A percentile compares a stretch with the other conserved stretches of the same genome.
These are phyloP conservation scores for Chionographis japonica DNA, from an alignment of 106 monocot genomes.

Conservation along the genomic window DNA sequence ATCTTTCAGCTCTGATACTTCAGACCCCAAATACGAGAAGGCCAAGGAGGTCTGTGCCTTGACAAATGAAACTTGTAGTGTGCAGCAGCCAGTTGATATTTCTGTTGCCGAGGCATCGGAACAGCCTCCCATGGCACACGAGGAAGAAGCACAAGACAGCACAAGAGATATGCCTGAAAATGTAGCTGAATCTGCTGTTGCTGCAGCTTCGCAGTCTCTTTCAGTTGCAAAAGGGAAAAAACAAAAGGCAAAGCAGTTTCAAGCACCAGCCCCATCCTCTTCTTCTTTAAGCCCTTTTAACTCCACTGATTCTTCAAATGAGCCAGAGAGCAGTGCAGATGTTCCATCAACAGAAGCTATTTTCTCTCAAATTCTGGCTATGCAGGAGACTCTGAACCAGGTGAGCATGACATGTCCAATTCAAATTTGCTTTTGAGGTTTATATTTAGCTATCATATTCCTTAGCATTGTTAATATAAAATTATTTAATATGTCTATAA, in stretches of 20 bases:
- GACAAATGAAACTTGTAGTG: constrained; percentile 16
- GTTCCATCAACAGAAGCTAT: constrained; percentile 31
- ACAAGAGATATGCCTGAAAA: constrained; percentile 42
- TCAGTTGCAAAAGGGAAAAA: constrained; percentile 43
- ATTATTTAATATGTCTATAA: too few relatives aligned
- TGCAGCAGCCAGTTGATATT: constrained; percentile 29
- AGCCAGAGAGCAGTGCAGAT: constrained; percentile 25
- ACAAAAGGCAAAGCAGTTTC: constrained; percentile 39
- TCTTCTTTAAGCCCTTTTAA: constrained; percentile 42
- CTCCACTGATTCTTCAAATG: constrained; percentile 55
- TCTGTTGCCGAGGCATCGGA: constrained; percentile 19
- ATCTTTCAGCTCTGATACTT: constrained; percentile 2
- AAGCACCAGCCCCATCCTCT: constrained; percentile 28
- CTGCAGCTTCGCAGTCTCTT: constrained; percentile 14
- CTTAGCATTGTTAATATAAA: too few relatives aligned
- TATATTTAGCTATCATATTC: too few relatives aligned
- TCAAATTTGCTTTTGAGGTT: neutral
- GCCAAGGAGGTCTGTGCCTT: constrained; percentile 15
- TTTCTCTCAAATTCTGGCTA: constrained; percentile 33
- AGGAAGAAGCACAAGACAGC: constrained; percentile 34
- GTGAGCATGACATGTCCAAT: constrained; percentile 22
- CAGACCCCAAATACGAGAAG: constrained; percentile 26
- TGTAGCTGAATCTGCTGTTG: constrained; percentile 14
- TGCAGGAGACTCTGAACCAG: constrained; percentile 76
- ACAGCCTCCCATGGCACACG: constrained; percentile 12